Conservation (phyloP, 1,139 yeast genomes). For the Saccharomyces hybrid region DNA sequence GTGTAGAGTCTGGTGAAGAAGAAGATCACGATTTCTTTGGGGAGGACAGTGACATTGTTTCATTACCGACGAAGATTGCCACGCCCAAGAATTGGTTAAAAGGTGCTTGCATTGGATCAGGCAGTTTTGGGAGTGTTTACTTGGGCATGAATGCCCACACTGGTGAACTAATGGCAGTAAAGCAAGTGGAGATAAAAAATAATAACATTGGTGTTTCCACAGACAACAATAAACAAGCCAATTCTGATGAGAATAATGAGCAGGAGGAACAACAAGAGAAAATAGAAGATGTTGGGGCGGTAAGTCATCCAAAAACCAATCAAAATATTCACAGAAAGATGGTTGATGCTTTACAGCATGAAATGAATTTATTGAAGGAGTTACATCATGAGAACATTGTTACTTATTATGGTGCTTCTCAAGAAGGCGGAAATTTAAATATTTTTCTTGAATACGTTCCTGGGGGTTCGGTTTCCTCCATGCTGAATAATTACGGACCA, state of each 20-base stretch:
- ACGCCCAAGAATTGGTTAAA: constrained; percentile 77
- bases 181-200: constrained; percentile 70
- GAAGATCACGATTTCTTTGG: constrained; percentile 26
- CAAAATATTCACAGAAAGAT: constrained; percentile 46
- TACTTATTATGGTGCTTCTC: constrained; percentile 78
- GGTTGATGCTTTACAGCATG: constrained; percentile 81
- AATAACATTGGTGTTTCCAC: constrained; percentile 17
- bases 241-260: constrained; percentile 6
- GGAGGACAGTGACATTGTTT: constrained; percentile 23
- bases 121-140: constrained; percentile 90
- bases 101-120: constrained; percentile 91
- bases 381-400: constrained; percentile 90
- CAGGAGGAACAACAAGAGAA: constrained; percentile 3
- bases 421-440: constrained; percentile 62
- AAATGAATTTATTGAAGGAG: constrained; percentile 70
- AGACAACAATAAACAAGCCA: constrained; percentile 10
- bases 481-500: constrained; percentile 81
- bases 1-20: constrained; percentile 5
- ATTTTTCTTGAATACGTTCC: constrained; percentile 93
- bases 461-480: constrained; percentile 89
- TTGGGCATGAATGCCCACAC: constrained; percentile 87
- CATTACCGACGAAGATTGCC: constrained; percentile 31
- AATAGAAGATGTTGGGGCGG: constrained; percentile 15
- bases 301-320: constrained; percentile 34
- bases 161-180: constrained; percentile 95